Evolutionary conservation across 139 green algal genomes (phyloP).

Genomic region (Tetratostichococcus sp.): DNA sequence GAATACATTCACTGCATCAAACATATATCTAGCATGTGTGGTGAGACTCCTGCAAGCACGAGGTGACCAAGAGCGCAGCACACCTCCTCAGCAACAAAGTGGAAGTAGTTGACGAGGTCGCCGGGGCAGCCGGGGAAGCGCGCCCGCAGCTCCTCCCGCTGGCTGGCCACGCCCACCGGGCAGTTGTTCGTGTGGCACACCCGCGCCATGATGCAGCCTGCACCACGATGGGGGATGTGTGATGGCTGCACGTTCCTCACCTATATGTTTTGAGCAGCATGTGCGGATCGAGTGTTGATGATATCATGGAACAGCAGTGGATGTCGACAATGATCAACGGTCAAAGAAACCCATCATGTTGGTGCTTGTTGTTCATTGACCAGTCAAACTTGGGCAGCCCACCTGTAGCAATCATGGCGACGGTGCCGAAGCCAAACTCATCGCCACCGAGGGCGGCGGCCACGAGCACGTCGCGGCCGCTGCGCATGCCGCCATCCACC

Average conservation of each 20-base stretch:
- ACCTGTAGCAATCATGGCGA: slow-evolving; percentile 96
- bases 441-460: slow-evolving; percentile 87
- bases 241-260: too few relatives aligned
- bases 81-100: slow-evolving; percentile 88
- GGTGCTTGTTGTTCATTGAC: too few relatives aligned
- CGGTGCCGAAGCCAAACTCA: slow-evolving; percentile 96
- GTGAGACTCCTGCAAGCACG: too few relatives aligned
- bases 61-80: too few relatives aligned
- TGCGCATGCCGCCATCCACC: slow-evolving; percentile 91
- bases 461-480: slow-evolving; percentile 87
- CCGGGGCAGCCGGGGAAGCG: slow-evolving; percentile 90
- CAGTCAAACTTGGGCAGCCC: too few relatives aligned
- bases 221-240: slow-evolving; percentile 22
- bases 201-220: slow-evolving; percentile 97
- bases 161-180: slow-evolving; percentile 93
- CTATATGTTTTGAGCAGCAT: too few relatives aligned
- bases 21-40: too few relatives aligned
- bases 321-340: not conserved
- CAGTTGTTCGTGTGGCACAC: slow-evolving; percentile 99
- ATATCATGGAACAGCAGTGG: too few relatives aligned
- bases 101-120: slow-evolving; percentile 95
- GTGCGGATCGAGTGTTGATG: too few relatives aligned
- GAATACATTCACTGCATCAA: too few relatives aligned
- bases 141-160: slow-evolving; percentile 95
- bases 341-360: too few relatives aligned